Percentiles rank a stretch among this genome's conserved stretches.
These are phyloP conservation scores for Circinella umbellata DNA, from an alignment of 371 early-diverging fungal genomes.

Conservation along the genomic window DNA sequence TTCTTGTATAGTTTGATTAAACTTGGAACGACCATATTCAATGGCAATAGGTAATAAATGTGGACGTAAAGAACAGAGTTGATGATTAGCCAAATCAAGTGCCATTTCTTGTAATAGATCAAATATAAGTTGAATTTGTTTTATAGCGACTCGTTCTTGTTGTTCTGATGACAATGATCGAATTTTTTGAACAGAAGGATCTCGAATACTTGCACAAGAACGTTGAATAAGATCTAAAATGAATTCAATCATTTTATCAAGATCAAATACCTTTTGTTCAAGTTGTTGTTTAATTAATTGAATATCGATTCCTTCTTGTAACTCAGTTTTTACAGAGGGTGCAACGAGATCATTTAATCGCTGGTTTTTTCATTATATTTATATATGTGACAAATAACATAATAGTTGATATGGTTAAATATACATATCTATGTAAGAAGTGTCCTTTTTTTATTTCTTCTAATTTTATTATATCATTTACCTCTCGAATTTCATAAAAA, in stretches of 20 bases:
- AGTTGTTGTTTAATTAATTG: constrained; percentile 64
- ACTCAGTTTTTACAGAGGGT: constrained; percentile 31
- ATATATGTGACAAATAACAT: neutral
- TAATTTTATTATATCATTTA: neutral
- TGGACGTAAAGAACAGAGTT: constrained; percentile 64
- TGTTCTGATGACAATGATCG: neutral
- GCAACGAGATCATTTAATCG: constrained; percentile 22
- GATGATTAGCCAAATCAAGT: constrained; percentile 73
- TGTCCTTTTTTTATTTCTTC: too few relatives aligned
- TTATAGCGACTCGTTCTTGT: too few relatives aligned
- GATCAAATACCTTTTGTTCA: constrained; percentile 44
- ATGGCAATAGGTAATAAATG: constrained; percentile 66
- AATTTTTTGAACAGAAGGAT: constrained; percentile 56
- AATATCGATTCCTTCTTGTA: constrained; percentile 63
- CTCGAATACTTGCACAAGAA: constrained; percentile 79
- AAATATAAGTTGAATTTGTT: constrained; percentile 49
- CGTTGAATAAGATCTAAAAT: constrained; percentile 57
- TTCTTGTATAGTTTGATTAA: constrained; percentile 52
- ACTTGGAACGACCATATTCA: constrained; percentile 70
- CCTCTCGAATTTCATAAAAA: constrained; percentile 55
- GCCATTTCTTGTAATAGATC: constrained; percentile 72
- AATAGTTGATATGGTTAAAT: neutral
- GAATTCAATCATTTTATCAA: constrained; percentile 44
- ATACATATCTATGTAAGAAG: neutral
- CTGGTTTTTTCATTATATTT: constrained; percentile 16